Percentiles rank a stretch among this genome's conserved stretches.
Conservation (phyloP, 2,329 filamentous ascomycete genomes). For the Talaromyces islandicus region DNA sequence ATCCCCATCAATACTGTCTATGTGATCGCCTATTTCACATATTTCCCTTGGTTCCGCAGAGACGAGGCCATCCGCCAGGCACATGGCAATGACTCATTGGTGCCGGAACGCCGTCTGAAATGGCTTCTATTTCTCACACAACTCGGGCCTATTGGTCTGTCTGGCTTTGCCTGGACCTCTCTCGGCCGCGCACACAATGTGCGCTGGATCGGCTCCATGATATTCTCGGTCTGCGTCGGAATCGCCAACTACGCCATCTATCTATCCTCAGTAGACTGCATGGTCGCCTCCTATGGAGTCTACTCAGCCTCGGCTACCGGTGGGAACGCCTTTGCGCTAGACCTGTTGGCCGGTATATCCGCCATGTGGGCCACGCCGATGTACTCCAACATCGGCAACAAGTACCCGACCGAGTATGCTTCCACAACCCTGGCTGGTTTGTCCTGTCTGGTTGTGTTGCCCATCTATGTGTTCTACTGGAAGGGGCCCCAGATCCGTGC, state of each 20-base stretch:
- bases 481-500: conserved; percentile 49
- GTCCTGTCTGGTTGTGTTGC: conserved; percentile 45
- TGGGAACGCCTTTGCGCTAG: conserved; percentile 68
- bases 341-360: conserved; percentile 66
- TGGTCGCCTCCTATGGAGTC: conserved; percentile 66
- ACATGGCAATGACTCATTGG: conserved; percentile 42
- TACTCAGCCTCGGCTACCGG: conserved; percentile 71
- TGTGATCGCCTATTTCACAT: conserved; percentile 50
- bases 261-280: conserved; percentile 73
- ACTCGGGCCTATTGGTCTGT: conserved; percentile 59
- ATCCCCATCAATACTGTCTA: conserved; percentile 51
- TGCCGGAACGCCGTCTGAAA: conserved; percentile 61
- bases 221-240: conserved; percentile 61
- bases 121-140: conserved; percentile 59
- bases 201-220: conserved; percentile 63
- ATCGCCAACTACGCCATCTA: conserved; percentile 71
- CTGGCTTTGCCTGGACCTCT: conserved; percentile 65
- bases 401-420: conserved; percentile 46
- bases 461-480: conserved; percentile 52
- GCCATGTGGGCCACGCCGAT: conserved; percentile 63
- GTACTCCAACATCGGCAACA: conserved; percentile 44
- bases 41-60: conserved; percentile 47
- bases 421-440: conserved; percentile 49
- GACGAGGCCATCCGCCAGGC: conserved; percentile 33
- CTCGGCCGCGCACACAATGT: conserved; percentile 54